A percentile compares a stretch with the other conserved stretches of the same genome.
Conservation (phyloP, 139 green algal species). For the Monoraphidium neglectum region DNA sequence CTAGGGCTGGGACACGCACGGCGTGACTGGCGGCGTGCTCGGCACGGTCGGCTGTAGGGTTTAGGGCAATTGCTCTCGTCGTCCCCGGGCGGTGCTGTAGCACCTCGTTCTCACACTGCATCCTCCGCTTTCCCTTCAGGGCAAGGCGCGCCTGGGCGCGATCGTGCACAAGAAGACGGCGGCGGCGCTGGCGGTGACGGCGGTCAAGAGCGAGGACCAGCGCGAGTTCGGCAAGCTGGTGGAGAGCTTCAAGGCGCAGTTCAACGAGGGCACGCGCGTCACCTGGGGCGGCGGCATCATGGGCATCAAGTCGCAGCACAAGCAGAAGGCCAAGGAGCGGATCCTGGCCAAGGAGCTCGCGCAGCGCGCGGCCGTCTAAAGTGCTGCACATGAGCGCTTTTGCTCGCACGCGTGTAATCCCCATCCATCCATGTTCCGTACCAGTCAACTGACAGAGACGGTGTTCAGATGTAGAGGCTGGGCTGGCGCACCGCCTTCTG, state of each 20-base stretch:
- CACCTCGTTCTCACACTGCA: too few species aligned
- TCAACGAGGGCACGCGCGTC: conserved; percentile 88
- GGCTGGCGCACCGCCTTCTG: too few species aligned
- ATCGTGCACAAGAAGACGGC: conserved; percentile 99
- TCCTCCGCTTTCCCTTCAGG: conserved; percentile 38
- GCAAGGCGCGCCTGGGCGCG: conserved; percentile 88
- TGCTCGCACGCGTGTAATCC: not conserved
- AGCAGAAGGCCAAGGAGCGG: conserved; percentile 82
- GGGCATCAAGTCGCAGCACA: conserved; percentile 96
- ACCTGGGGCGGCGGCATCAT: conserved; percentile 97
- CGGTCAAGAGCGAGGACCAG: conserved; percentile 98
- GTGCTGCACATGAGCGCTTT: not conserved
- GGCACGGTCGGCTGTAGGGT: too few species aligned
- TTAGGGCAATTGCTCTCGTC: too few species aligned
- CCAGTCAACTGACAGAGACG: too few species aligned
- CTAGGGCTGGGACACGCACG: too few species aligned
- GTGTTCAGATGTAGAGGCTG: too few species aligned
- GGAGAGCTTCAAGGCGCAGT: conserved; percentile 88
- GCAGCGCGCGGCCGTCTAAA: too few species aligned
- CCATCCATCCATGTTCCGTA: not conserved
- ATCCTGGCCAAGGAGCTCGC: conserved; percentile 86
- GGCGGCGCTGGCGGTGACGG: conserved; percentile 90
- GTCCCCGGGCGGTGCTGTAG: too few species aligned
- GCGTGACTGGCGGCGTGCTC: too few species aligned
- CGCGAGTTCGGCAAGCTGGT: conserved; percentile 97